Conservation (phyloP, 257 asterid genomes). For the Solanum stenotomum region DNA sequence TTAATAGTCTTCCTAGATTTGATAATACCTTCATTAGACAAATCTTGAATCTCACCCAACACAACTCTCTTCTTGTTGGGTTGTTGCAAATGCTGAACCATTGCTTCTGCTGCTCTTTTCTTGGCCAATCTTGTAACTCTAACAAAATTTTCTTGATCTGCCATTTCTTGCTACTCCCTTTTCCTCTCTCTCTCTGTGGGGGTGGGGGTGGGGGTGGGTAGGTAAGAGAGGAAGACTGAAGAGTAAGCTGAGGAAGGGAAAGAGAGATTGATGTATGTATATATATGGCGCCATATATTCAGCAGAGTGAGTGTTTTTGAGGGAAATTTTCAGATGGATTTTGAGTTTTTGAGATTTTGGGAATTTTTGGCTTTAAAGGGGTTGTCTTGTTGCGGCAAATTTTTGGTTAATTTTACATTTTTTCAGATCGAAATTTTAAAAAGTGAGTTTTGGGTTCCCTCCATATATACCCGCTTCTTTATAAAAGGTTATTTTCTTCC, state of each 20-base stretch:
- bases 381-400: background rate
- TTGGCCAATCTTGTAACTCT: conserved; percentile 14
- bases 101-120: conserved; percentile 20
- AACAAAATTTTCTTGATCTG: conserved; percentile 1
- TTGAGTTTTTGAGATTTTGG: background rate
- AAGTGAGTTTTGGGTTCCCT: background rate
- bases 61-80: conserved; percentile 14
- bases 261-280: background rate
- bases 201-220: background rate
- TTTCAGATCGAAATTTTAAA: background rate
- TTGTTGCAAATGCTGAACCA: background rate
- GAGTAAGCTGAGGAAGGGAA: background rate
- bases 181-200: background rate
- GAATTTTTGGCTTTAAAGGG: background rate
- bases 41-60: conserved; percentile 8
- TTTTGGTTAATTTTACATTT: background rate
- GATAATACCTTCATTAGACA: background rate
- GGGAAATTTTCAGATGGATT: background rate
- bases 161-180: background rate
- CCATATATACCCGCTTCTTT: background rate
- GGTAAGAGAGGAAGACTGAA: too few relatives aligned
- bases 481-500: too few relatives aligned
- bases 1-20: background rate
- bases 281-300: background rate
- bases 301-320: background rate